Evolutionary conservation across 805 yeast species (phyloP).

Genomic region (Torulaspora indica): DNA sequence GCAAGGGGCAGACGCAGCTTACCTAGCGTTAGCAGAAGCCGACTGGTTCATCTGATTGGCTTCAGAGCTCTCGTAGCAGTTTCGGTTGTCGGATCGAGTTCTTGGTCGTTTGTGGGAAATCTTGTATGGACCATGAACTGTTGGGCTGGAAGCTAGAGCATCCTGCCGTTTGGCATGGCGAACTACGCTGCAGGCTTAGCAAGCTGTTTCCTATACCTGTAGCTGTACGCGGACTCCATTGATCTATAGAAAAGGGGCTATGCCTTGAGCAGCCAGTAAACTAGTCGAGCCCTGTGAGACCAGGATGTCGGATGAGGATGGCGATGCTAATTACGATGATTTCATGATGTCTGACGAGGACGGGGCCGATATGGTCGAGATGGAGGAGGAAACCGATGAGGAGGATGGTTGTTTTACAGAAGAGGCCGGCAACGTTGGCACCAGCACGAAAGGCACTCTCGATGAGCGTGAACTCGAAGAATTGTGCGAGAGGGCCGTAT

Average conservation of each 20-base stretch:
- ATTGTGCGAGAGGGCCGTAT: conserved; percentile 10
- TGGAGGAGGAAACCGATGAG: conserved; percentile 27
- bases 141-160: too few species aligned
- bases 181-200: too few species aligned
- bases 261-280: neutral
- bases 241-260: neutral
- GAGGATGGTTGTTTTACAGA: conserved; percentile 6
- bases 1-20: neutral
- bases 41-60: neutral
- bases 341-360: conserved; percentile 35
- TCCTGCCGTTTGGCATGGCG: too few species aligned
- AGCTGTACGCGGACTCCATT: too few species aligned
- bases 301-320: conserved; percentile 2
- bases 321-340: conserved; percentile 28
- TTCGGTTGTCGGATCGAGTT: too few species aligned
- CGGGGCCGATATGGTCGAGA: conserved; percentile 23
- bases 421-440: neutral
- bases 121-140: too few species aligned
- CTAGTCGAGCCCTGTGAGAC: neutral
- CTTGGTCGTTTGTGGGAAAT: too few species aligned
- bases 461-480: conserved; percentile 6
- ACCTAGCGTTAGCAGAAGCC: too few species aligned
- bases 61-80: too few species aligned
- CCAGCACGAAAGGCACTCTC: neutral
- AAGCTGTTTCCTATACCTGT: too few species aligned